Evolutionary conservation across 768 basidiomycete species (phyloP), one percentile per base, ranked within the genome.

Genomic region (Xerocomus potaroensis): DNA sequence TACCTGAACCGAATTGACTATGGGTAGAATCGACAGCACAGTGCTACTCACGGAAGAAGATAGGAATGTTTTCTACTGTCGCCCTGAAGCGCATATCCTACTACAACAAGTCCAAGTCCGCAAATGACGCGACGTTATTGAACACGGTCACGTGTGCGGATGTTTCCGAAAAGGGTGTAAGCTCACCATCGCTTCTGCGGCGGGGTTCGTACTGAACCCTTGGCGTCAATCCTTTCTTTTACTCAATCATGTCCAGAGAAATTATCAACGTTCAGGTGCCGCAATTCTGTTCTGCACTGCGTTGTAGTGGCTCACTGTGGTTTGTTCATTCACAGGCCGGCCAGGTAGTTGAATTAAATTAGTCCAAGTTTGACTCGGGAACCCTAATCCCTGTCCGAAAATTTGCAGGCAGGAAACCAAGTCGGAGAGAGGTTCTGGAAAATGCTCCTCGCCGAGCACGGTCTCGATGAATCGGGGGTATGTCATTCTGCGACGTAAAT

Each of bases 391-490:
- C 51, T 63, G 42, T 61, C 48, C 4, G 11, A 48, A 61, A 61
- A 43, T 5, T 47, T 51, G 4, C 40, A 83, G 80, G 84, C 84
- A 23, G 81, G 84, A 53, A 86, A 84, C 58, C 83, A 84, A 67
- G 79, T 89, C 35, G 91, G 91, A 43, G 87, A 89, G 58, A 76
- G 77, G 36, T 98, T 95, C 66, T 96, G 93, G 93, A 74, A 84
- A 49, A 83, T 85, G 77, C 79, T 95, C 47, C 75, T 96, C 19
- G 78, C 81, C 14, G 90, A 93, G 69, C 91, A 93, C 64, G 91
- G 91, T 0, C 73, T 93, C 41, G 82, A 86, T 59, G 68, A 79
- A 18, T 69, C 74, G 11, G 87, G 89, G 62, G 87, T 91, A 57
- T 43, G 59, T 26, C 34, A 40, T 57, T 39, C 42, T 41, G 4